Base-by-base conservation (phyloP, 306 rosid species). In the Urtica urens region DNA sequence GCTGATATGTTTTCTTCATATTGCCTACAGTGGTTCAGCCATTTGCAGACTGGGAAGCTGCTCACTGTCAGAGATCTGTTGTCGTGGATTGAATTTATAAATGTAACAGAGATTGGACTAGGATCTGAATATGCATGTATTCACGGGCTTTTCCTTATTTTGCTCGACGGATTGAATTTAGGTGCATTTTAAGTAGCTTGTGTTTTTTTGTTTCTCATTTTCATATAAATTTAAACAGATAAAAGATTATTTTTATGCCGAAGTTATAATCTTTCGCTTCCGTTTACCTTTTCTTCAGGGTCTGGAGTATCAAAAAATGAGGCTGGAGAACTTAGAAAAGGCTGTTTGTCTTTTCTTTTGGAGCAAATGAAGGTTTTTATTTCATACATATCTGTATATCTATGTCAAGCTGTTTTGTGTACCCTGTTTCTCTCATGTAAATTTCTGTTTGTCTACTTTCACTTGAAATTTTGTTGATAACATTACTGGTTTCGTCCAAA, bases 61-160 rank as follows among this genome's bases (percentile, higher is more conserved):
- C 95, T 88, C 39, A 88, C 97, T 0, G 74, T 88, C 54, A 81
- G 97, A 66, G 97, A 88, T 78, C 84, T 88, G 64, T 75, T 83
- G 59, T 78, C 97, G 30, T 88, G 97, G 97, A 75, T 84, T 61
- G 66, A 65, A 26, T 88, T 88, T 72, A 59, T 81, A 22, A 64
- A 78, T 61, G 67, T 58, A 31, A 68, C 73, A 10, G 77, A 57
- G 51, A 74, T 57, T 57, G 74, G 58, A 50, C 63, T 88, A 47
- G 97, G 93, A 23, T 67, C 78, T 25, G 72, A 74, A 66, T 67
- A 59, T 70, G 93, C 95, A 34, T 72, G 75, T 66, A 80, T 84
- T 66, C 97, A 88, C 55, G 97, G 97, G 55, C 70, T 68, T 22
- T 88, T 84, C 66, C 97, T 88, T 70, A 80, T 88, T 71, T 66